Evolutionary conservation across 345 rosid species (phyloP).

Genomic region (Citrus cavaleriei): DNA sequence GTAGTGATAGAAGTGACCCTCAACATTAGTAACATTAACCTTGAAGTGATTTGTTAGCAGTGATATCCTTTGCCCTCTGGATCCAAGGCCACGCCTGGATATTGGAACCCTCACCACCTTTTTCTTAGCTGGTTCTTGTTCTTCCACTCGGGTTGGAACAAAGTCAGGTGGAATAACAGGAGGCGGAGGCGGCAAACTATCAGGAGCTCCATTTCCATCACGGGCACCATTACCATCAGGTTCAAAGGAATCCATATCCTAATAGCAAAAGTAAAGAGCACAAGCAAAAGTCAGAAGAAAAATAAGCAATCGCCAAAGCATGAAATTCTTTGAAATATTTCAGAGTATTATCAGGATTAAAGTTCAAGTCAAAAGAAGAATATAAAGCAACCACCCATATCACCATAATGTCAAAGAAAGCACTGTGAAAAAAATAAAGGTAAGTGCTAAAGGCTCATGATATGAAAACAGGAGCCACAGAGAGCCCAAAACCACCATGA

Average conservation of each 20-base stretch:
- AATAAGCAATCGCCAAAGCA: not conserved
- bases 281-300: not conserved
- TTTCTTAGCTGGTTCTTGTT: constrained; percentile 38
- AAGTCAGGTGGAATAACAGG: constrained; percentile 46
- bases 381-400: not conserved
- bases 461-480: not conserved
- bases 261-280: not conserved
- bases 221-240: constrained; percentile 24
- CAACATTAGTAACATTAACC: constrained; percentile 50
- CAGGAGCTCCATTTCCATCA: constrained; percentile 10
- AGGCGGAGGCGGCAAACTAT: constrained; percentile 64
- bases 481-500: not conserved
- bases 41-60: constrained; percentile 75
- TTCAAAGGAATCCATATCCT: constrained; percentile 47
- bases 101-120: constrained; percentile 52
- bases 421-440: not conserved
- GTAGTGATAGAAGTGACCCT: constrained; percentile 66
- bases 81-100: constrained; percentile 57
- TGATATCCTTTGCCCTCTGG: constrained; percentile 54
- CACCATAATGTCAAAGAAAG: not conserved
- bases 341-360: not conserved
- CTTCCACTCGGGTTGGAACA: constrained; percentile 38
- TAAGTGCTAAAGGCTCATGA: not conserved
- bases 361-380: not conserved
- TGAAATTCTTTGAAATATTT: not conserved